Conservation (phyloP, 331 rosid genomes). For the Saraca asoca region DNA sequence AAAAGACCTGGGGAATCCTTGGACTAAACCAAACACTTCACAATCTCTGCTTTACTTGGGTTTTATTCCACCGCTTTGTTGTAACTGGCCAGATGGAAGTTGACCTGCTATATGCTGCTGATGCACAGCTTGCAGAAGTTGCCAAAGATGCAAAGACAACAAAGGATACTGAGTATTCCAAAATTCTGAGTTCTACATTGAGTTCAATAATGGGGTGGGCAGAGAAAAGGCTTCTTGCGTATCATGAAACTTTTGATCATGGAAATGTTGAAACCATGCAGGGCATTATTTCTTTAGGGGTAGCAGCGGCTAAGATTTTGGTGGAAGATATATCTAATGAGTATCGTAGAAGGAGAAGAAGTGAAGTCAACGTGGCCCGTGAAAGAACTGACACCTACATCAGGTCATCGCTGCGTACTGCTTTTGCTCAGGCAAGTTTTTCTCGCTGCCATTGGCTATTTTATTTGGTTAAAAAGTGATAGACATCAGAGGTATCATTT, state of each 20-base stretch:
- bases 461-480: conserved; percentile 23
- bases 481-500: conserved; percentile 27
- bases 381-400: conserved; percentile 78
- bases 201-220: conserved; percentile 81
- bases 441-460: conserved; percentile 20
- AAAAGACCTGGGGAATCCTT: conserved; percentile 92
- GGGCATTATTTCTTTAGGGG: conserved; percentile 74
- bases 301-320: conserved; percentile 75
- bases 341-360: conserved; percentile 59
- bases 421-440: conserved; percentile 88
- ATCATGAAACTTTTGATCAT: conserved; percentile 72
- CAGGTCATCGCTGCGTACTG: conserved; percentile 77
- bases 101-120: conserved; percentile 69
- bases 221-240: conserved; percentile 86
- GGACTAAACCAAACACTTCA: conserved; percentile 85
- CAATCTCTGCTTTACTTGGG: conserved; percentile 89
- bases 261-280: conserved; percentile 77
- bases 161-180: conserved; percentile 67
- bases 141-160: conserved; percentile 71
- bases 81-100: conserved; percentile 73
- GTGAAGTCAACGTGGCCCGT: conserved; percentile 65
- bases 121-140: conserved; percentile 74
- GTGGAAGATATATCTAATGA: conserved; percentile 69
- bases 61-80: conserved; percentile 78
- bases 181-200: conserved; percentile 68